These are phyloP conservation scores for Neopestalotiopsis rosae DNA, from an alignment of 2,329 filamentous ascomycete species.

Conservation along the genomic window DNA sequence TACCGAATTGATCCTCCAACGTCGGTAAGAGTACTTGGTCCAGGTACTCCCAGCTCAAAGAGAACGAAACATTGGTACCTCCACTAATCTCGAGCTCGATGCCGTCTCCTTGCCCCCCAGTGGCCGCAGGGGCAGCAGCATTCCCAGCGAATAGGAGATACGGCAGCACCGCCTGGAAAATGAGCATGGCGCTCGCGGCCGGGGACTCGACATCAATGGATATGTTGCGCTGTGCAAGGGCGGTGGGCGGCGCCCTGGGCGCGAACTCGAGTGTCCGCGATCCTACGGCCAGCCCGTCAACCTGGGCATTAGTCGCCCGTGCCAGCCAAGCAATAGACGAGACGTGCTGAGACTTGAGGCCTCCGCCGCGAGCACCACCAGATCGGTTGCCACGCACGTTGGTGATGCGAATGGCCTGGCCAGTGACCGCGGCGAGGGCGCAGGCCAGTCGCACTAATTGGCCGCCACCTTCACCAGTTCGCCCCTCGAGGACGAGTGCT, in stretches of 20 bases:
- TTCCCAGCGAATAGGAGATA: slow-evolving; percentile 57
- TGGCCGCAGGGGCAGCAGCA: not conserved
- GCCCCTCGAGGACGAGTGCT: slow-evolving; percentile 56
- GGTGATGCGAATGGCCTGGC: slow-evolving; percentile 56
- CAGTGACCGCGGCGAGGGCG: slow-evolving; percentile 60
- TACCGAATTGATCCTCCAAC: slow-evolving; percentile 55
- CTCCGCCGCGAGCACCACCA: slow-evolving; percentile 37
- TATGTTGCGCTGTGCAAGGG: slow-evolving; percentile 48
- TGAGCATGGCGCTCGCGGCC: slow-evolving; percentile 60
- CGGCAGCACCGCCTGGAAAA: slow-evolving; percentile 66
- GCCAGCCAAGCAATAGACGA: slow-evolving; percentile 60
- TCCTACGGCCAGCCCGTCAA: slow-evolving; percentile 56
- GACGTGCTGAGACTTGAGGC: slow-evolving; percentile 66
- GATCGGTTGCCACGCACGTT: slow-evolving; percentile 61
- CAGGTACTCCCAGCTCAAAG: slow-evolving; percentile 65
- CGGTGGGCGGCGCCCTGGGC: slow-evolving; percentile 45
- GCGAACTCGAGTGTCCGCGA: slow-evolving; percentile 55
- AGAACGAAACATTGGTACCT: slow-evolving; percentile 64
- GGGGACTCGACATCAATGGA: slow-evolving; percentile 54
- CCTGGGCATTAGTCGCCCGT: slow-evolving; percentile 54
- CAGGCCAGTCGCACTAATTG: slow-evolving; percentile 64
- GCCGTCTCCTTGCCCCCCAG: slow-evolving; percentile 24
- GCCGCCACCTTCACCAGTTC: slow-evolving; percentile 65
- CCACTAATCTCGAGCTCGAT: slow-evolving; percentile 59
- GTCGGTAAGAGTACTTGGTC: slow-evolving; percentile 65